Conservation (phyloP, 169 alveolate species). For the Cryptosporidium ubiquitum region DNA sequence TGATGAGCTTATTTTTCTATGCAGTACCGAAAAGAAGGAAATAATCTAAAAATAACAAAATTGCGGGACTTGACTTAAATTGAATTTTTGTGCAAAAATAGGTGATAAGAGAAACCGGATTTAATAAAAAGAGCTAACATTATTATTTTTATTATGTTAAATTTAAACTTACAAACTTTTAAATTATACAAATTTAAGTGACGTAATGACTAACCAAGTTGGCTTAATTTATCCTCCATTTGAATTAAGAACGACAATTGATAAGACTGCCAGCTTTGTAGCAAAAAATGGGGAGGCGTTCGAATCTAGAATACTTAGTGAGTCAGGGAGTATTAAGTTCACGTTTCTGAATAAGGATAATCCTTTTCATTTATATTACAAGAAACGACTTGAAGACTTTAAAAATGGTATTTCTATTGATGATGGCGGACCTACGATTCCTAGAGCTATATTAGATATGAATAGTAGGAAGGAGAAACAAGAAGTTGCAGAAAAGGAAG, state of each 20-base stretch:
- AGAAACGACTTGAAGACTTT: constrained; percentile 84
- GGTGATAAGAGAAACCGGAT: too few species aligned
- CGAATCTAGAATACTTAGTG: constrained; percentile 85
- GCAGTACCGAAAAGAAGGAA: not conserved
- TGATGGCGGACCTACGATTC: constrained; percentile 78
- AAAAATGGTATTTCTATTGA: constrained; percentile 78
- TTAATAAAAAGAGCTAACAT: not conserved
- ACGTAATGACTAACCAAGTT: constrained; percentile 3
- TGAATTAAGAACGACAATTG: constrained; percentile 86
- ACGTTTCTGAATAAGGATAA: constrained; percentile 84
- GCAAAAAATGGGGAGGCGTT: constrained; percentile 91
- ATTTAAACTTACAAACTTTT: too few species aligned
- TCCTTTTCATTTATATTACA: constrained; percentile 87
- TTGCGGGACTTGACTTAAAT: not conserved
- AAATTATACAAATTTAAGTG: too few species aligned
- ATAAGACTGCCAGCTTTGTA: constrained; percentile 91
- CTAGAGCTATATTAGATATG: constrained; percentile 79
- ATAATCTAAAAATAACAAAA: too few species aligned
- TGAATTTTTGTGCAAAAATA: too few species aligned
- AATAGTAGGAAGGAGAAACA: constrained; percentile 77
- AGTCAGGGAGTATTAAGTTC: constrained; percentile 80
- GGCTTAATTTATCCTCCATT: constrained; percentile 88
- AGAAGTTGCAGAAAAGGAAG: constrained; percentile 69
- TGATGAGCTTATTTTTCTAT: too few species aligned
- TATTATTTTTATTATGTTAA: not conserved